phyloP scores from a whole-genome alignment of 305 asterid genomes.

The Petunia hybrid region DNA sequence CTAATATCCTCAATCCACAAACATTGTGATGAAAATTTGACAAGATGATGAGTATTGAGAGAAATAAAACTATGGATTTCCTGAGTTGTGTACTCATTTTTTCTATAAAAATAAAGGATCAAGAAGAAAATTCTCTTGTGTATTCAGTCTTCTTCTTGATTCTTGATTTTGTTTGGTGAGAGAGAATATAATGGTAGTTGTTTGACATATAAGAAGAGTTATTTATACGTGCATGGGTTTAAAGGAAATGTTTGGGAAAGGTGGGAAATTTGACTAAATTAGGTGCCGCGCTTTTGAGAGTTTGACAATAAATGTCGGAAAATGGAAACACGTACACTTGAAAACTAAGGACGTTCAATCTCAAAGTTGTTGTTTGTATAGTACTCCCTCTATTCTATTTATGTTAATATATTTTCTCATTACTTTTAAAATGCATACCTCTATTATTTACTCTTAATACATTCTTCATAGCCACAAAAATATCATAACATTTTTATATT shows the following conservation, averaged over 20 bases:
- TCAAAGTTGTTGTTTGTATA: background rate
- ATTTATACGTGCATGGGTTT: constrained; percentile 6
- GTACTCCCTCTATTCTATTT: no score
- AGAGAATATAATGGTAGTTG: background rate
- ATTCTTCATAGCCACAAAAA: no score
- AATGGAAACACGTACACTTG: background rate
- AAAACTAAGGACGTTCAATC: no score
- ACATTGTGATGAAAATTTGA: background rate
- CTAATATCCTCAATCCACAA: constrained; percentile 5
- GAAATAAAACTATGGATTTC: background rate
- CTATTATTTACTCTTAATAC: no score
- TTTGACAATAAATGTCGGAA: constrained; percentile 15
- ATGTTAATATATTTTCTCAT: no score
- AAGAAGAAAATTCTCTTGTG: background rate
- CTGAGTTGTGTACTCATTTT: background rate
- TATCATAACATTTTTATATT: no score
- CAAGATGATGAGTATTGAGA: background rate
- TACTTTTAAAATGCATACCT: no score
- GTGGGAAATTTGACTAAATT: constrained; percentile 12
- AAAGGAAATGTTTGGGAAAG: background rate
- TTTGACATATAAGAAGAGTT: background rate
- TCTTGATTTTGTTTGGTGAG: background rate
- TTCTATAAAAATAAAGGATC: background rate
- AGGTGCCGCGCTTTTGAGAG: constrained; percentile 12
- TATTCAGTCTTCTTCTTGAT: background rate